Conservation (phyloP, 1,284 basidiomycete genomes). For the Puccinia triticina region DNA sequence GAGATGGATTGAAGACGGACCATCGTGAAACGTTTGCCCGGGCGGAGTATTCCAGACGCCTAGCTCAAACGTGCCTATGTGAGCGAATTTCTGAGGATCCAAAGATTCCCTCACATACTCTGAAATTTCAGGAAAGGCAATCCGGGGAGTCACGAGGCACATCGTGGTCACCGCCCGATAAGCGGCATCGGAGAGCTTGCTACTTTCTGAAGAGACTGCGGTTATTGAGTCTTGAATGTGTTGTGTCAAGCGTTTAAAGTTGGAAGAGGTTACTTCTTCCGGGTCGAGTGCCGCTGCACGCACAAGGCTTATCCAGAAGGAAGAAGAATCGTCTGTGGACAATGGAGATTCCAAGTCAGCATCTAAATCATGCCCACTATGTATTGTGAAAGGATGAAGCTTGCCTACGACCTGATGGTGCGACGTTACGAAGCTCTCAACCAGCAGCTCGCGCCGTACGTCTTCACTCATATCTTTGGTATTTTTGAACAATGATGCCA, state of each 20-base stretch:
- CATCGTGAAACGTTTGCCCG: constrained; percentile 76
- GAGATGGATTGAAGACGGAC: constrained; percentile 61
- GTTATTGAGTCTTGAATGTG: constrained; percentile 64
- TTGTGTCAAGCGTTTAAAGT: constrained; percentile 72
- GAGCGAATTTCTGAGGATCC: constrained; percentile 66
- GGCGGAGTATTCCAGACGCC: constrained; percentile 82
- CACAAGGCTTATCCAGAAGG: constrained; percentile 47
- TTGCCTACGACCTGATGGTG: constrained; percentile 45
- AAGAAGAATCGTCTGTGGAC: constrained; percentile 28
- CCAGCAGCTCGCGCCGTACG: constrained; percentile 25
- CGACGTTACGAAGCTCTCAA: constrained; percentile 42
- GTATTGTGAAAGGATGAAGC: background rate
- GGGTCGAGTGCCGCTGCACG: constrained; percentile 64
- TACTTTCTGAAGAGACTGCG: background rate
- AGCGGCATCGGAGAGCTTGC: constrained; percentile 64
- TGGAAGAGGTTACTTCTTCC: constrained; percentile 65
- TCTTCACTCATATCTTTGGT: constrained; percentile 32
- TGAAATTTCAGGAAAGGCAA: constrained; percentile 72
- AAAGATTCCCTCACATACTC: constrained; percentile 71
- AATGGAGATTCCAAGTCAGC: background rate
- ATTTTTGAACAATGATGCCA: constrained; percentile 79
- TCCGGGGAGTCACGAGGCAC: constrained; percentile 73
- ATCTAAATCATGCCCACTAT: background rate
- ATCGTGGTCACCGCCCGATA: constrained; percentile 76
- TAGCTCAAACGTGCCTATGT: constrained; percentile 73